Evolutionary conservation across 495 filamentous ascomycete genomes (phyloP), one percentile per base, ranked within the genome.

Genomic region (Annulohypoxylon stygium): DNA sequence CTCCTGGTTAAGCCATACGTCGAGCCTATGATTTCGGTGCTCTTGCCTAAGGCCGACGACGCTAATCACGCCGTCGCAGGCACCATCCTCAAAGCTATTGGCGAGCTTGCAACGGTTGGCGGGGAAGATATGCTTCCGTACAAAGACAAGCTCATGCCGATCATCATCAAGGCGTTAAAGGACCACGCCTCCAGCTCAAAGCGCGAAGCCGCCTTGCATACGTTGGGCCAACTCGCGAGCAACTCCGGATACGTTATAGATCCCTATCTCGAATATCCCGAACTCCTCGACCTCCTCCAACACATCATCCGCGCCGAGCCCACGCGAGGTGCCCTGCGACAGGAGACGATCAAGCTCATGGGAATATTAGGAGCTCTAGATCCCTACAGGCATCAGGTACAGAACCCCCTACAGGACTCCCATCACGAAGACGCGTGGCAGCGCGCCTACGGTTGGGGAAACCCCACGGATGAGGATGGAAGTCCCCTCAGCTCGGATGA

Each of bases 231-330:
- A 78, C 82, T 99, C 12, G 93, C 96, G 5, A 95, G 93, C 76
- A 97, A 95, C 77, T 93, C 94, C 18, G 95, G 97, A 68, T 99
- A 99, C 81, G 96, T 99, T 51, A 98, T 99, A 70, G 92, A 97
- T 41, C 97, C 96, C 8, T 99, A 98, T 76, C 84, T 94, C 50
- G 94, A 98, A 66, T 96, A 98, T 72, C 96, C 96, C 0, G 90
- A 97, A 76, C 88, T 99, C 11, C 90, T 98, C 39, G 93, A 92
- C 60, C 92, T 98, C 10, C 86, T 99, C 45, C 93, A 97, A 70
- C 93, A 91, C 72, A 98, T 98, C 78, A 95, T 97, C 73, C 93
- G 95, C 78, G 92, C 91, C 12, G 96, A 98, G 76, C 88, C 90
- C 43, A 92, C 95, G 58, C 83, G 86, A 53, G 93, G 93, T 3